Evolutionary conservation across 768 basidiomycete species (phyloP).

Genomic region (Gymnopilus junonius): DNA sequence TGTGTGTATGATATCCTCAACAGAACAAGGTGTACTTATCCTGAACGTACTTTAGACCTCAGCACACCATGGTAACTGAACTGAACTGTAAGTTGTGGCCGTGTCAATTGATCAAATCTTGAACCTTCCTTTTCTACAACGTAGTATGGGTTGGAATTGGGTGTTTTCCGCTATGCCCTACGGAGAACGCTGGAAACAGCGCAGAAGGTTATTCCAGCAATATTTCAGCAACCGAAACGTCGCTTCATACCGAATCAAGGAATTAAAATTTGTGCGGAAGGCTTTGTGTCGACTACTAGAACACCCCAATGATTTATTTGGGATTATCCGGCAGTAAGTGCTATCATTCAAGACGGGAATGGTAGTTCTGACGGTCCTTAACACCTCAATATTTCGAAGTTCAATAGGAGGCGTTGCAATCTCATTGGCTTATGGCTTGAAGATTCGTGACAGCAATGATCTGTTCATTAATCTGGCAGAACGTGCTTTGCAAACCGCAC

Average conservation of each 20-base stretch:
- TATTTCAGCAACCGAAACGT: conserved; percentile 21
- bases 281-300: conserved; percentile 15
- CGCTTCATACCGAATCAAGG: conserved; percentile 12
- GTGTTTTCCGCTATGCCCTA: conserved; percentile 22
- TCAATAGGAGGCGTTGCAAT: conserved; percentile 32
- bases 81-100: conserved; percentile 13
- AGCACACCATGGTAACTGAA: conserved; percentile 13
- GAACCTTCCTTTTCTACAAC: background rate
- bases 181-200: conserved; percentile 26
- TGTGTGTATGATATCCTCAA: no score
- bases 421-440: conserved; percentile 34
- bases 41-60: no score
- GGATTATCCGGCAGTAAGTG: conserved; percentile 3
- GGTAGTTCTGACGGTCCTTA: no score
- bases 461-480: conserved; percentile 33
- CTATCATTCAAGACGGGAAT: no score
- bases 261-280: conserved; percentile 18
- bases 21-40: no score
- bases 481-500: conserved; percentile 24
- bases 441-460: conserved; percentile 32
- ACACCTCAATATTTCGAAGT: conserved; percentile 6
- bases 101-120: no score
- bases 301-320: conserved; percentile 7
- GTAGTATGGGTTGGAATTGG: conserved; percentile 24
- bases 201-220: conserved; percentile 24